Percentiles rank a stretch among this genome's conserved stretches.
phyloP scores from a whole-genome alignment of 2,329 filamentous ascomycete genomes.

The Pyricularia grisea region DNA sequence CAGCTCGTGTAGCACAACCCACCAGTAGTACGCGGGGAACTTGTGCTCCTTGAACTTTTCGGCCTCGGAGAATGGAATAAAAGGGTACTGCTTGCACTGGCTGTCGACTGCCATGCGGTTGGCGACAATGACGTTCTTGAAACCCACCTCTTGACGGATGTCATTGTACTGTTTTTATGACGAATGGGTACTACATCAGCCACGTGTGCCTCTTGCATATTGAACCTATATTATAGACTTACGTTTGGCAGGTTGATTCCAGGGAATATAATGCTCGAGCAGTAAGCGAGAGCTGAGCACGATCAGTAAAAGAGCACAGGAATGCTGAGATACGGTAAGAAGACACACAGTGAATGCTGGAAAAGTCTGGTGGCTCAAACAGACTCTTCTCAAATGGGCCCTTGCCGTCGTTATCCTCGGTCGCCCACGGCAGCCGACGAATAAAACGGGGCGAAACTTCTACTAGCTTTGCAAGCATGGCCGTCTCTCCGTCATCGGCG shows the following conservation, averaged over 20 bases:
- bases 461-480: conserved; percentile 78
- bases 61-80: conserved; percentile 72
- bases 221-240: conserved; percentile 8
- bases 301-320: conserved; percentile 37
- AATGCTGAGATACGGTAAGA: conserved; percentile 66
- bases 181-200: background rate
- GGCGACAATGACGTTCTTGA: conserved; percentile 89
- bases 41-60: conserved; percentile 73
- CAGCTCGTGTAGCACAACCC: conserved; percentile 90
- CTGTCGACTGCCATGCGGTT: conserved; percentile 89
- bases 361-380: conserved; percentile 92
- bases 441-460: conserved; percentile 73
- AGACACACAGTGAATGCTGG: conserved; percentile 33
- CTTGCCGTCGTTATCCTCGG: conserved; percentile 51
- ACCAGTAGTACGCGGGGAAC: conserved; percentile 85
- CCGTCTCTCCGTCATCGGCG: conserved; percentile 84
- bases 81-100: conserved; percentile 84
- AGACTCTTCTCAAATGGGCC: conserved; percentile 81
- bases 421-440: conserved; percentile 77
- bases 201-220: background rate
- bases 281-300: conserved; percentile 63
- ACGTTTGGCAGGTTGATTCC: conserved; percentile 54
- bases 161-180: conserved; percentile 45
- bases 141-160: conserved; percentile 72
- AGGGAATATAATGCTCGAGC: conserved; percentile 22